Base-by-base conservation (phyloP, 2,329 filamentous ascomycete genomes). In the Paraphaeosphaeria sporulosa region DNA sequence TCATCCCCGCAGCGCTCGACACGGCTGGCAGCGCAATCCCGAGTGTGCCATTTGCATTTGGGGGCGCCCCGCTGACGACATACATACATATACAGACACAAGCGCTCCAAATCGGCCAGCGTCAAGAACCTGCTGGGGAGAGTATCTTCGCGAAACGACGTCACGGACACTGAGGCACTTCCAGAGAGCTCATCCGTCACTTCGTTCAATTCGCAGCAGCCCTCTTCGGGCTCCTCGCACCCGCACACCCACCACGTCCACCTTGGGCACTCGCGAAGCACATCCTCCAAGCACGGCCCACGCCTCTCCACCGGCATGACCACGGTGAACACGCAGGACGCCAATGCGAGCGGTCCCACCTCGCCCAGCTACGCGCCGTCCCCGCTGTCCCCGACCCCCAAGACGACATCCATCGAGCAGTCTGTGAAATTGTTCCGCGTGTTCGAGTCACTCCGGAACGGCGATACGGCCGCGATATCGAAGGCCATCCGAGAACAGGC, bases 351-450 rank as follows among this genome's bases (percentile, higher is more conserved):
- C 25, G 25, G 21, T 21, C 66, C 71, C 46, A 36, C 68, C 3
- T 69, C 70, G 9, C 61, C 72, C 27, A 63, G 54, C 63, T 51
- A 54, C 49, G 50, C 59, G 46, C 43, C 61, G 21, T 65, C 70
- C 15, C 72, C 72, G 32, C 60, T 64, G 23, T 75, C 70, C 36
- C 74, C 74, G 21, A 70, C 66, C 47, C 57, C 66, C 55, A 78
- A 80, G 63, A 75, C 76, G 49, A 76, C 79, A 1, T 82, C 81
- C 4, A 91, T 99, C 60, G 94, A 99, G 75, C 93, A 97, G 78
- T 97, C 94, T 0, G 93, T 99, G 55, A 89, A 91, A 74, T 94
- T 96, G 67, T 99, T 99, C 79, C 89, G 94, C 67, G 88, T 97
- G 49, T 97, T 98, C 74, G 95, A 98, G 80, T 91, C 94, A 44